Conservation (phyloP, 139 green algal genomes). For the Edaphochlamys debaryana region DNA sequence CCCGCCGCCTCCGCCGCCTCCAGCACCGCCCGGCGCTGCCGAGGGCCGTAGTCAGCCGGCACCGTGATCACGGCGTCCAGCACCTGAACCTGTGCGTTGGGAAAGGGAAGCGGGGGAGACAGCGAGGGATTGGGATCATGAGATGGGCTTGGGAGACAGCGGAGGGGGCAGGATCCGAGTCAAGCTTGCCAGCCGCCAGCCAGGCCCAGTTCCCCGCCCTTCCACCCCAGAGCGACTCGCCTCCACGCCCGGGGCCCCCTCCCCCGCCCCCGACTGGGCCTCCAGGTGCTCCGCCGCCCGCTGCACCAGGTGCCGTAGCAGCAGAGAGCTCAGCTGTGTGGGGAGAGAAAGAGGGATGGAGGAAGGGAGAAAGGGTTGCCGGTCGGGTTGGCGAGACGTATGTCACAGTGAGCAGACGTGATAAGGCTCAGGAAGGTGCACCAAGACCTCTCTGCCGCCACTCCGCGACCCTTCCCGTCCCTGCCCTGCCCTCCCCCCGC, state of each 20-base stretch:
- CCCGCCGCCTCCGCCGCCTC: slow-evolving; percentile 69
- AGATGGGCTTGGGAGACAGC: background rate
- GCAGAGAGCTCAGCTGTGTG: slow-evolving; percentile 87
- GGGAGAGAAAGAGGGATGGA: slow-evolving; percentile 5
- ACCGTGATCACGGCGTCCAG: slow-evolving; percentile 76
- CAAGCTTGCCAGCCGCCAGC: too few species aligned
- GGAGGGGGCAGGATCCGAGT: too few species aligned
- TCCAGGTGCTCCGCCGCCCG: slow-evolving; percentile 33
- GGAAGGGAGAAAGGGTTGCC: slow-evolving; percentile 67
- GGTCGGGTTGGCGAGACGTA: too few species aligned
- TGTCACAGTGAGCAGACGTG: too few species aligned
- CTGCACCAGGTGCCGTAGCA: slow-evolving; percentile 67
- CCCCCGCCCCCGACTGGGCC: background rate
- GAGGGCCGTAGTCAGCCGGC: slow-evolving; percentile 73
- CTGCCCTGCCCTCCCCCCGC: too few species aligned
- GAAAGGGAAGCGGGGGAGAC: background rate
- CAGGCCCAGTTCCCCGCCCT: too few species aligned
- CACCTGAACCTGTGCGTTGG: background rate
- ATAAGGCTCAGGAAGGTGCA: too few species aligned
- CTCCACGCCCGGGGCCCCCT: background rate
- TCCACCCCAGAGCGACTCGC: too few species aligned
- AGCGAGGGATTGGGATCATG: background rate
- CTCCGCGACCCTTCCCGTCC: too few species aligned
- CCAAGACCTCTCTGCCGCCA: too few species aligned
- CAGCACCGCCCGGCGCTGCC: slow-evolving; percentile 70